Evolutionary conservation across 2,329 filamentous ascomycete species (phyloP), one percentile per base, ranked within the genome.

Genomic region (Paecilomyces sp.): DNA sequence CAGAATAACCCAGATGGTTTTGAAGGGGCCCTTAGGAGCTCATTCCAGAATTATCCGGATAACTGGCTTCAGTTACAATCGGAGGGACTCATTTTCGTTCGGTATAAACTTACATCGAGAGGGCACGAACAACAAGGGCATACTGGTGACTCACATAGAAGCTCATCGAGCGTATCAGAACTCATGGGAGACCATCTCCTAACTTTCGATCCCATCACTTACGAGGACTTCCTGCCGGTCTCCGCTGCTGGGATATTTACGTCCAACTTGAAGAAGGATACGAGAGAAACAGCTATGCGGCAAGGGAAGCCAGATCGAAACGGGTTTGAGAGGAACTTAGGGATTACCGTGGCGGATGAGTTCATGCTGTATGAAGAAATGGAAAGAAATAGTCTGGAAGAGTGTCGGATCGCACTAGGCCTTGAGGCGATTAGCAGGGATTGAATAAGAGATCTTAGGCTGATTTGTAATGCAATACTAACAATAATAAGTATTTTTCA

Each of bases 191-290:
- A 68, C 0, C 72, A 73, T 0, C 28, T 72, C 2, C 41, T 83
- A 0, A 64, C 71, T 47, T 72, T 70, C 4, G 65, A 74, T 2
- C 79, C 81, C 1, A 74, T 83, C 18, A 81, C 77, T 0, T 84
- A 84, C 59, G 81, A 84, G 60, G 81, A 83, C 58, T 84, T 83
- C 55, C 68, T 84, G 3, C 81, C 81, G 0, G 67, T 84, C 1
- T 82, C 79, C 1, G 81, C 81, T 0, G 81, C 79, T 0, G 81
- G 81, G 0, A 83, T 83, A 47, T 81, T 82, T 61, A 75, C 75
- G 47, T 80, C 78, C 0, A 81, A 80, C 22, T 64, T 80, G 50
- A 47, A 18, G 36, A 47, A 18, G 15, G 36, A 47, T 5, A 47
- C 36, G 36, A 47, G 36, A 8, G 36, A 47, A 18, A 47, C 36